These are phyloP conservation scores for Venustampulla echinocandica DNA, from an alignment of 495 filamentous ascomycete genomes.

Conservation along the genomic window DNA sequence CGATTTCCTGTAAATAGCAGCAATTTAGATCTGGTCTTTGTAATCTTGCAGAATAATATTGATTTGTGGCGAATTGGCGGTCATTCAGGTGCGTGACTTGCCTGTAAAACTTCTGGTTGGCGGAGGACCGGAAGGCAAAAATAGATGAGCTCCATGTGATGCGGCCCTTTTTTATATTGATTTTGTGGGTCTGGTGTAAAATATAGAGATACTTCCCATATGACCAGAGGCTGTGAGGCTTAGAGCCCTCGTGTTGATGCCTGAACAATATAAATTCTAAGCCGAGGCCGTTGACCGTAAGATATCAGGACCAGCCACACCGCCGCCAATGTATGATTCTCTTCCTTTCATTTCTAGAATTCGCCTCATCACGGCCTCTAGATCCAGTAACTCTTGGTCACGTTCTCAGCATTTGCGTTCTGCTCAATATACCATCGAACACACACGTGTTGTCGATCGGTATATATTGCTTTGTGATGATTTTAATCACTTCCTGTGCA, in stretches of 20 bases:
- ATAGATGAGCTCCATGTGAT: slow-evolving; percentile 10
- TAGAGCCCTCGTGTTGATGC: not conserved
- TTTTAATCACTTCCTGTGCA: slow-evolving; percentile 93
- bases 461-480: slow-evolving; percentile 92
- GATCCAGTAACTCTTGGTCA: slow-evolving; percentile 7
- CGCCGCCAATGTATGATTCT: slow-evolving; percentile 17
- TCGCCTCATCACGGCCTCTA: slow-evolving; percentile 4
- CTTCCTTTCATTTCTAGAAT: slow-evolving; percentile 5
- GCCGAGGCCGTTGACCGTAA: slow-evolving; percentile 9
- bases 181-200: slow-evolving; percentile 4
- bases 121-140: not conserved
- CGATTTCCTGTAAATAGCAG: too few species aligned
- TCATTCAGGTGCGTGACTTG: not conserved
- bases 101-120: slow-evolving; percentile 1
- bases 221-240: slow-evolving; percentile 7
- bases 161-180: slow-evolving; percentile 1
- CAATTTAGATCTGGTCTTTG: too few species aligned
- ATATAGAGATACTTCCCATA: not conserved
- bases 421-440: slow-evolving; percentile 82
- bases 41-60: slow-evolving; percentile 3
- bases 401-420: slow-evolving; percentile 56
- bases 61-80: slow-evolving; percentile 7
- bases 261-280: slow-evolving; percentile 4
- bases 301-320: slow-evolving; percentile 11
- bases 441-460: slow-evolving; percentile 89